These are phyloP conservation scores for Zarea fungicola DNA, from an alignment of 2,329 filamentous ascomycete genomes.

Conservation along the genomic window DNA sequence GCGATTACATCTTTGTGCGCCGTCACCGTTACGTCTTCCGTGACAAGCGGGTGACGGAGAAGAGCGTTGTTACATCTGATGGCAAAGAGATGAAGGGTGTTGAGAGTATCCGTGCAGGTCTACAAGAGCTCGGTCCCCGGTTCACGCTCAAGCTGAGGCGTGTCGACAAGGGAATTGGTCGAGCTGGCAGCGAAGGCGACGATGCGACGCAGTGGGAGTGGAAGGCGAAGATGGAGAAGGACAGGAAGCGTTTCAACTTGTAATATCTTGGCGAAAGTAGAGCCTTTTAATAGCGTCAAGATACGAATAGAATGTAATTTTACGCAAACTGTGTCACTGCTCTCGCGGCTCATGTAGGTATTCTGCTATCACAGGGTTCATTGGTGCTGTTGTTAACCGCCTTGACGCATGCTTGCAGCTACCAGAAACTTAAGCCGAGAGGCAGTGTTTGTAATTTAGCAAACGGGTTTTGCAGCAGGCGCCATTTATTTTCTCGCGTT, in stretches of 20 bases:
- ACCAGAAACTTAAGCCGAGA: too few relatives aligned
- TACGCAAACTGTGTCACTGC: too few relatives aligned
- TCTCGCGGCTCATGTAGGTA: too few relatives aligned
- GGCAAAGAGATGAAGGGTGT: conserved; percentile 80
- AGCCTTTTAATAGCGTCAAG: neutral
- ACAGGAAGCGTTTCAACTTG: conserved; percentile 87
- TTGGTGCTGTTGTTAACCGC: too few relatives aligned
- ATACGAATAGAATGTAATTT: neutral
- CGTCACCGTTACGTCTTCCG: conserved; percentile 90
- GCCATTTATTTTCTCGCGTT: too few relatives aligned
- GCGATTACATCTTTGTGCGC: conserved; percentile 92
- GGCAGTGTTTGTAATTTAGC: too few relatives aligned
- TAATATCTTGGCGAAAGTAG: conserved; percentile 35
- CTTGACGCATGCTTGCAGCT: too few relatives aligned
- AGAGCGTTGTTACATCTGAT: conserved; percentile 74
- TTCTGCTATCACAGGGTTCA: too few relatives aligned
- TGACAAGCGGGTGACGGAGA: conserved; percentile 81
- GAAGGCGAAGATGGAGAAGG: conserved; percentile 93
- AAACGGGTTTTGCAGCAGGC: too few relatives aligned
- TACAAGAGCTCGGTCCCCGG: conserved; percentile 83
- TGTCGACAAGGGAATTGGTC: conserved; percentile 81
- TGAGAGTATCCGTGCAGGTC: conserved; percentile 75
- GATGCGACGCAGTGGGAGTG: conserved; percentile 90
- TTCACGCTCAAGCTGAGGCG: conserved; percentile 77
- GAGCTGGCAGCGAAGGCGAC: conserved; percentile 61